Conservation (phyloP, 805 yeast species). For the Kodamaea kakaduensis region DNA sequence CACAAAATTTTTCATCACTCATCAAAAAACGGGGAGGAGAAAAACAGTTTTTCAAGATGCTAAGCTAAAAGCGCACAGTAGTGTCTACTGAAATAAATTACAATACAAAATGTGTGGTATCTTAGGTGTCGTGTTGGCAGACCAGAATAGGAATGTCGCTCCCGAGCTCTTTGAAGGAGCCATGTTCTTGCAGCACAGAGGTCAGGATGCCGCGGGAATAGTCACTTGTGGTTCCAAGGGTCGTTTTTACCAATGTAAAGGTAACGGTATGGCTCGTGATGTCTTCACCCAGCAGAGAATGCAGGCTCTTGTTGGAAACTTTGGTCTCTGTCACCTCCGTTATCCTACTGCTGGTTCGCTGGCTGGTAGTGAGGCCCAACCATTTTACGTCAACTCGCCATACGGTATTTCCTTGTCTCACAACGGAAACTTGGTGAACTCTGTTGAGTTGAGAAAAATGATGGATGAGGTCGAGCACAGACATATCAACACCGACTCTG, state of each 20-base stretch:
- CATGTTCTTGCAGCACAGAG: slow-evolving; percentile 91
- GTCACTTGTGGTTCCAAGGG: slow-evolving; percentile 94
- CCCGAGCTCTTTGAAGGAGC: slow-evolving; percentile 91
- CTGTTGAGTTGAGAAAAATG: slow-evolving; percentile 67
- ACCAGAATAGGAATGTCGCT: slow-evolving; percentile 69
- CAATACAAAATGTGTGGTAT: slow-evolving; percentile 80
- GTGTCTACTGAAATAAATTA: neutral
- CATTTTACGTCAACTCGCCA: slow-evolving; percentile 95
- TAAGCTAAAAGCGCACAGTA: slow-evolving; percentile 2
- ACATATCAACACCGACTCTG: slow-evolving; percentile 96
- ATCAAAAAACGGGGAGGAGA: slow-evolving; percentile 3
- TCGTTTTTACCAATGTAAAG: slow-evolving; percentile 93
- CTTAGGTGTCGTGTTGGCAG: slow-evolving; percentile 79
- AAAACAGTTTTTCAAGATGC: slow-evolving; percentile 2
- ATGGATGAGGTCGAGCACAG: slow-evolving; percentile 94
- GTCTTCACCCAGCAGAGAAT: slow-evolving; percentile 86
- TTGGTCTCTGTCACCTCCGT: slow-evolving; percentile 93
- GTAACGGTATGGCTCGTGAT: slow-evolving; percentile 98
- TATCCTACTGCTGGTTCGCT: slow-evolving; percentile 97
- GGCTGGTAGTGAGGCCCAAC: slow-evolving; percentile 97
- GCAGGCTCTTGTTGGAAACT: slow-evolving; percentile 77
- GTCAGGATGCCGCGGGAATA: slow-evolving; percentile 99
- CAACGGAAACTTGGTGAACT: slow-evolving; percentile 93
- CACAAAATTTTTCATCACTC: slow-evolving; percentile 6
- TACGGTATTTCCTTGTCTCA: slow-evolving; percentile 89